These are phyloP conservation scores for Lachnellula willkommii DNA, from an alignment of 2,329 filamentous ascomycete species.

Conservation along the genomic window DNA sequence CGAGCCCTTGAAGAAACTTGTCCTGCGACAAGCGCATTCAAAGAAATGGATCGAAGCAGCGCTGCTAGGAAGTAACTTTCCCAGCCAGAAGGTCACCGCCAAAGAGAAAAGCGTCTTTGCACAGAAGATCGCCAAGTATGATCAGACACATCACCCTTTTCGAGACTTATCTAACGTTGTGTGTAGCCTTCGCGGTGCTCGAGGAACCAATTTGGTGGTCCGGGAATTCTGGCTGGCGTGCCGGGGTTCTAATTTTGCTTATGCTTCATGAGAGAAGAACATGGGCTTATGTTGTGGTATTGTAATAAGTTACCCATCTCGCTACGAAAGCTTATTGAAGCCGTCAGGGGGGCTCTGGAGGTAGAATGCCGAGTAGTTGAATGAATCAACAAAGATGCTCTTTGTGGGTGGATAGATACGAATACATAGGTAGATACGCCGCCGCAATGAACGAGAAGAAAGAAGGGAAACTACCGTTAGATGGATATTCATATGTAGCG, in stretches of 20 bases:
- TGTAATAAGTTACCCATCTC: background rate
- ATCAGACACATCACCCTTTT: constrained; percentile 4
- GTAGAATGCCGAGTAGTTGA: no score
- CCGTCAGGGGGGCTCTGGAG: no score
- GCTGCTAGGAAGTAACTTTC: constrained; percentile 44
- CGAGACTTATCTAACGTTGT: background rate
- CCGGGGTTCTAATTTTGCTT: constrained; percentile 54
- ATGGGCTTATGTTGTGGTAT: background rate
- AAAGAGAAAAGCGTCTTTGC: constrained; percentile 60
- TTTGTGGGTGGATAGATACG: no score
- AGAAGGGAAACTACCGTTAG: no score
- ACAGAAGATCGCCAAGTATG: constrained; percentile 59
- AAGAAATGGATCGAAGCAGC: constrained; percentile 60
- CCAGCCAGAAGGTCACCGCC: constrained; percentile 51
- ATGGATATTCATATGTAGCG: no score
- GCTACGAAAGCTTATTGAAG: no score
- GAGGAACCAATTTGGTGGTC: constrained; percentile 60
- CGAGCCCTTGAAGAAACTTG: constrained; percentile 66
- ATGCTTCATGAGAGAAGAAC: constrained; percentile 44
- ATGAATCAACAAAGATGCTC: no score
- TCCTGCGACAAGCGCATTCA: constrained; percentile 49
- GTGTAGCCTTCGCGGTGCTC: constrained; percentile 55
- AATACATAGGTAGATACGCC: no score
- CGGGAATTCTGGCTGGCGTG: constrained; percentile 69
- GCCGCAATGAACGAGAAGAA: no score